Percentiles rank a stretch among this genome's conserved stretches.
Evolutionary conservation across 495 filamentous ascomycete genomes (phyloP).

Genomic region (Penicillium lividum): DNA sequence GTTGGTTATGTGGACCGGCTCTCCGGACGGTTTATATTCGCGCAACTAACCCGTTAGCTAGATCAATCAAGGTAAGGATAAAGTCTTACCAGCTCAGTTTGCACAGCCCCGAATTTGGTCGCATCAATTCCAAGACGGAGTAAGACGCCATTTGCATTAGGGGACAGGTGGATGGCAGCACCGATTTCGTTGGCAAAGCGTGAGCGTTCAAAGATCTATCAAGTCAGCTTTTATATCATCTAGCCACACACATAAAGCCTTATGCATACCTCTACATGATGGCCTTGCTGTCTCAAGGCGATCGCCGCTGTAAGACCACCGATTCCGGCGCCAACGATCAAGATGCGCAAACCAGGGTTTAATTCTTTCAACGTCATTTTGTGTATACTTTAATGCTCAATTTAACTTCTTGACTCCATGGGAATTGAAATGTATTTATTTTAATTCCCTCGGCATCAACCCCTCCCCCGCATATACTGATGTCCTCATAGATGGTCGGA

Average conservation of each 20-base stretch:
- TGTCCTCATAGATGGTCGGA: conserved; percentile 8
- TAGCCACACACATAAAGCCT: neutral
- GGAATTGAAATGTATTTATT: neutral
- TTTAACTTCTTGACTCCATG: neutral
- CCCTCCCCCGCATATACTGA: neutral
- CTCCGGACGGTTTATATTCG: conserved; percentile 33
- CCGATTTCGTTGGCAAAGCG: conserved; percentile 55
- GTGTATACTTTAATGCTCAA: neutral
- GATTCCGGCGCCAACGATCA: conserved; percentile 60
- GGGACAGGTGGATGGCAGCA: conserved; percentile 55
- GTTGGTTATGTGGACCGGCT: conserved; percentile 33
- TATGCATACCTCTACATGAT: conserved; percentile 46
- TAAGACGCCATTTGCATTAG: conserved; percentile 55
- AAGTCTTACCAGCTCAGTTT: conserved; percentile 29
- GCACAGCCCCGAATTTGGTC: conserved; percentile 36
- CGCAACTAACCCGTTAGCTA: conserved; percentile 26
- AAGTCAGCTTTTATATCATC: neutral
- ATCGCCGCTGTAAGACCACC: conserved; percentile 56
- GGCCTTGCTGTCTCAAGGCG: conserved; percentile 53
- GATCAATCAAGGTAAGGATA: neutral
- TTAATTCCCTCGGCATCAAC: neutral
- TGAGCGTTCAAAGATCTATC: conserved; percentile 56
- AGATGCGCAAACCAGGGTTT: conserved; percentile 32
- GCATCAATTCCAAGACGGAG: conserved; percentile 43
- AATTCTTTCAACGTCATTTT: conserved; percentile 21